Evolutionary conservation across 495 filamentous ascomycete species (phyloP).

Genomic region (Xylaria bambusicola): DNA sequence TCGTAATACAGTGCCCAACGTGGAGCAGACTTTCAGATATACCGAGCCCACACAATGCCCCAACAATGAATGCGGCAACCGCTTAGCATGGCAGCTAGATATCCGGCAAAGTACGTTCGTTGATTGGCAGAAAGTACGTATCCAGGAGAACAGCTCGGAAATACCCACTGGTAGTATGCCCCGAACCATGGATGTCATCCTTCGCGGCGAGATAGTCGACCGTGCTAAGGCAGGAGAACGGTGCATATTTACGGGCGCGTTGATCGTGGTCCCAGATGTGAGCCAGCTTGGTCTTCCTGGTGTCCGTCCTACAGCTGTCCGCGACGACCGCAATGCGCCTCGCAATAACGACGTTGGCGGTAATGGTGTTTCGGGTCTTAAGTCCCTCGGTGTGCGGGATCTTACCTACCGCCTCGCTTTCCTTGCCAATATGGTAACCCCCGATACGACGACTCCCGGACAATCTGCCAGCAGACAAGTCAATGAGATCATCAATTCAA

Average conservation of each 20-base stretch:
- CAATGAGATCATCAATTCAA: conserved; percentile 74
- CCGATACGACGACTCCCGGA: conserved; percentile 77
- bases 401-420: conserved; percentile 97
- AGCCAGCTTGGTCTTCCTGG: conserved; percentile 93
- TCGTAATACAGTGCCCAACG: conserved; percentile 74
- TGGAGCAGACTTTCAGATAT: conserved; percentile 97
- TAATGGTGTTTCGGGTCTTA: conserved; percentile 81
- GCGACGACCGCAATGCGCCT: conserved; percentile 72
- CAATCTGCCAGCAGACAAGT: conserved; percentile 45
- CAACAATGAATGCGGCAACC: conserved; percentile 87
- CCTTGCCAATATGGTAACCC: conserved; percentile 94
- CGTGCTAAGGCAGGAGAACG: conserved; percentile 96
- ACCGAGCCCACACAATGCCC: conserved; percentile 96
- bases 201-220: conserved; percentile 98
- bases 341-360: conserved; percentile 80
- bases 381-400: conserved; percentile 90
- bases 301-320: conserved; percentile 76
- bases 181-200: conserved; percentile 93
- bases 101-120: conserved; percentile 97
- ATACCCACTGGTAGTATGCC: conserved; percentile 99
- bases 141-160: conserved; percentile 97
- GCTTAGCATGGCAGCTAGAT: conserved; percentile 86
- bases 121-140: conserved; percentile 97
- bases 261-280: conserved; percentile 97
- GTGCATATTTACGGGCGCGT: conserved; percentile 92